A percentile compares a stretch with the other conserved stretches of the same genome.
phyloP scores from a whole-genome alignment of 768 basidiomycete genomes.

The Mycena rebaudengoi region DNA sequence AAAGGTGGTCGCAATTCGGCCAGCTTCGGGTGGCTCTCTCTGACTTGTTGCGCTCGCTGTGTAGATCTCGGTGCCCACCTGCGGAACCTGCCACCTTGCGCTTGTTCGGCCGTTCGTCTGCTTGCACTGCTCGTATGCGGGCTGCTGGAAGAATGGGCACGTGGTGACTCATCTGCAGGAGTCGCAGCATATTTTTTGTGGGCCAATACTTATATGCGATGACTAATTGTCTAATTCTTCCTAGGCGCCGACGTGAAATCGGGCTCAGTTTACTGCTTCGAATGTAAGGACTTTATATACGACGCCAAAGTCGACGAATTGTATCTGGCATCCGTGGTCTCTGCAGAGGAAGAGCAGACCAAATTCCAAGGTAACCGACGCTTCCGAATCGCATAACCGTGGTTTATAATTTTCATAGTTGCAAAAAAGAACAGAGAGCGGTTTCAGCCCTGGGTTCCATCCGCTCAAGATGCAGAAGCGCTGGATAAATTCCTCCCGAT shows the following conservation, averaged over 20 bases:
- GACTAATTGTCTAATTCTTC: background rate
- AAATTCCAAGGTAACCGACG: slow-evolving; percentile 18
- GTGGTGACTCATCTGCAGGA: slow-evolving; percentile 15
- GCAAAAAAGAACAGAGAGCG: slow-evolving; percentile 47
- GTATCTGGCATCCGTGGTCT: slow-evolving; percentile 2
- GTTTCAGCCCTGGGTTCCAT: slow-evolving; percentile 60
- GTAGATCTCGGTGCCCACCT: slow-evolving; percentile 6
- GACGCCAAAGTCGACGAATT: slow-evolving; percentile 49
- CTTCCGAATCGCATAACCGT: background rate
- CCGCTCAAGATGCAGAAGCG: slow-evolving; percentile 46
- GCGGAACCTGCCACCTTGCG: slow-evolving; percentile 17
- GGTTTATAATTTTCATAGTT: background rate
- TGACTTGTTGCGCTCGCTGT: background rate
- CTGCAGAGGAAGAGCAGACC: slow-evolving; percentile 23
- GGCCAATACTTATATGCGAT: background rate
- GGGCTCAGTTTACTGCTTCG: slow-evolving; percentile 63
- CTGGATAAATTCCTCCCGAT: slow-evolving; percentile 61
- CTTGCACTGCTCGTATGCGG: slow-evolving; percentile 23
- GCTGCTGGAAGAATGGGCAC: slow-evolving; percentile 26
- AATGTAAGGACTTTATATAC: slow-evolving; percentile 66
- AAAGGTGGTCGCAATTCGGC: slow-evolving; percentile 1
- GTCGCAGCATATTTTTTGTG: slow-evolving; percentile 7
- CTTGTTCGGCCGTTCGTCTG: slow-evolving; percentile 24
- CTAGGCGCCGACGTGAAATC: slow-evolving; percentile 63
- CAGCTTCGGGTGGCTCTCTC: background rate